phyloP scores from a whole-genome alignment of 139 green algal species.

The Chlorella sp. region DNA sequence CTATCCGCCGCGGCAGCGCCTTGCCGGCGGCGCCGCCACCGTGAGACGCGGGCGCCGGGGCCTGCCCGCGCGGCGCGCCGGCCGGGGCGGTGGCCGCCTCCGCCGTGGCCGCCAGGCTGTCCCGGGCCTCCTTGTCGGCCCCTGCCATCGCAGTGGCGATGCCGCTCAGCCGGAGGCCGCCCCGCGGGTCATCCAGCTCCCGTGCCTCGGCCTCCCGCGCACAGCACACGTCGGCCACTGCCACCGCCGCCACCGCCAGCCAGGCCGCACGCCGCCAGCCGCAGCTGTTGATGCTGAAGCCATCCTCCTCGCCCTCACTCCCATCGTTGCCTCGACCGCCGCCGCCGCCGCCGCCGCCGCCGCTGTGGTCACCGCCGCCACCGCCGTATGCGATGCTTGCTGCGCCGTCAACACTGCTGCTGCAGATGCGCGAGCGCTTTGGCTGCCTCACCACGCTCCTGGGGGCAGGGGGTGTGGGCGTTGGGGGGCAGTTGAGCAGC shows the following conservation, averaged over 20 bases:
- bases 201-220: background rate
- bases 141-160: background rate
- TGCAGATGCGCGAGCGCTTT: too few species aligned
- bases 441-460: too few species aligned
- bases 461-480: too few species aligned
- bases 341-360: background rate
- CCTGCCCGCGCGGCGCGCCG: background rate
- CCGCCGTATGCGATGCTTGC: too few species aligned
- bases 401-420: too few species aligned
- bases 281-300: background rate
- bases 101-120: background rate
- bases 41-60: too few species aligned
- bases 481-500: too few species aligned
- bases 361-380: background rate
- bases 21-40: background rate
- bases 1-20: conserved; percentile 19
- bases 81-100: background rate
- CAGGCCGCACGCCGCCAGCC: background rate
- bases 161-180: too few species aligned
- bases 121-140: background rate
- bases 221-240: background rate
- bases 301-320: background rate
- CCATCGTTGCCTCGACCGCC: background rate
- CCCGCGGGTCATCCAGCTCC: too few species aligned
- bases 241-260: background rate